Evolutionary conservation across 2,329 filamentous ascomycete genomes (phyloP).

Genomic region (Tolypocladium tundrense): DNA sequence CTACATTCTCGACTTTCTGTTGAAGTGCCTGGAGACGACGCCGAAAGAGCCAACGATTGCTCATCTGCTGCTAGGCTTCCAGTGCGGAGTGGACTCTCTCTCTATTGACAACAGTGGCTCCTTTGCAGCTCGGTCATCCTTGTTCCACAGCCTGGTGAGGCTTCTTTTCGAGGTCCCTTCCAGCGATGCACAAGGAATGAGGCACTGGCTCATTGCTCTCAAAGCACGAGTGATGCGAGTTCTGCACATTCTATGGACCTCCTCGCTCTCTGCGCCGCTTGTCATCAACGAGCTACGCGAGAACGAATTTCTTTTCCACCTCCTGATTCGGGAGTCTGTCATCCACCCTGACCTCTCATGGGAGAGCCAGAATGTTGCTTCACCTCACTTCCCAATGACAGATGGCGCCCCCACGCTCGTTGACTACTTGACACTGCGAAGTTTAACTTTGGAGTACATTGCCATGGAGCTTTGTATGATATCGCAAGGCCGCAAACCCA

Average conservation of each 20-base stretch:
- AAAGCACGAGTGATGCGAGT: conserved; percentile 63
- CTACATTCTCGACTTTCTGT: conserved; percentile 76
- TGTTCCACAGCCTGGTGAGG: conserved; percentile 74
- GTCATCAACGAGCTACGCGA: conserved; percentile 71
- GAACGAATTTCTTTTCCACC: conserved; percentile 68
- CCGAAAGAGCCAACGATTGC: conserved; percentile 76
- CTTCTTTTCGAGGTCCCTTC: conserved; percentile 62
- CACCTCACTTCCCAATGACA: conserved; percentile 58
- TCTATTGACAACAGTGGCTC: conserved; percentile 57
- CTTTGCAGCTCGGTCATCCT: conserved; percentile 61
- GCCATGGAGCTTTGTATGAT: conserved; percentile 75
- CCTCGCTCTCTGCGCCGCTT: conserved; percentile 63
- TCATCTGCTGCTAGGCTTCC: conserved; percentile 82
- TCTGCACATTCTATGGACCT: conserved; percentile 73
- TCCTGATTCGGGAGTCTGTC: conserved; percentile 62
- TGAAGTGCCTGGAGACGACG: conserved; percentile 65
- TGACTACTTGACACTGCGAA: conserved; percentile 68
- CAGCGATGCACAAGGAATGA: conserved; percentile 48
- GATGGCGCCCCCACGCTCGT: conserved; percentile 59
- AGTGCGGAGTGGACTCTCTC: conserved; percentile 61
- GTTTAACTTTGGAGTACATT: conserved; percentile 74
- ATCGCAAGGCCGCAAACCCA: conserved; percentile 58
- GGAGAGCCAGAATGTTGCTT: conserved; percentile 55
- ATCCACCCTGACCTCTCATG: conserved; percentile 61
- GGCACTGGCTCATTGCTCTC: conserved; percentile 58